Evolutionary conservation across 345 rosid species (phyloP).

Genomic region (Aurinia saxatilis): DNA sequence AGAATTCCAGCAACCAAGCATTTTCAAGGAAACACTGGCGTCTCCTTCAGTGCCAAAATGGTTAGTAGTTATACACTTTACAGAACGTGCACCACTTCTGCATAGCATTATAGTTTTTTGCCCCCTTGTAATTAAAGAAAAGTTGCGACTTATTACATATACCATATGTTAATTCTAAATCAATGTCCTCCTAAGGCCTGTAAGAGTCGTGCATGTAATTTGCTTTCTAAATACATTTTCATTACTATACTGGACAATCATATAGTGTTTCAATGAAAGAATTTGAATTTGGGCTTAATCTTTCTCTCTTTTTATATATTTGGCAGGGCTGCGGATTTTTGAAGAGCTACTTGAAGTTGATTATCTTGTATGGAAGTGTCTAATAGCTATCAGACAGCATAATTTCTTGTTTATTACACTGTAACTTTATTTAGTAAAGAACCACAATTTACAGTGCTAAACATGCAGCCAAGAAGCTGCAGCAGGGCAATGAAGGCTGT

Average conservation of each 20-base stretch:
- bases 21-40: conserved; percentile 99
- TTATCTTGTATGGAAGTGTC: conserved; percentile 68
- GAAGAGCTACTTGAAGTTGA: conserved; percentile 99
- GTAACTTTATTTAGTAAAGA: conserved; percentile 15
- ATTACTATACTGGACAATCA: neutral
- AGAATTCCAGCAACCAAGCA: conserved; percentile 75
- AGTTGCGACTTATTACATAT: neutral
- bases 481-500: conserved; percentile 99
- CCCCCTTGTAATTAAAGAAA: neutral
- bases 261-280: neutral
- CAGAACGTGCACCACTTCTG: neutral
- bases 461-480: conserved; percentile 96
- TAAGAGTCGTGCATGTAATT: neutral
- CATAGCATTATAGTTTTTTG: neutral
- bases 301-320: conserved; percentile 2
- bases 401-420: conserved; percentile 9
- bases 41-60: conserved; percentile 98
- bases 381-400: conserved; percentile 14
- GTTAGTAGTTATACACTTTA: conserved; percentile 32
- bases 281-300: neutral
- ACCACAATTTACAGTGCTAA: conserved; percentile 21
- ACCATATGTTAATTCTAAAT: neutral
- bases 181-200: neutral
- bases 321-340: conserved; percentile 96
- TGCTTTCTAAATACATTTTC: neutral